phyloP scores from a whole-genome alignment of 169 alveolate genomes.

The Plasmodium billcollinsi region DNA sequence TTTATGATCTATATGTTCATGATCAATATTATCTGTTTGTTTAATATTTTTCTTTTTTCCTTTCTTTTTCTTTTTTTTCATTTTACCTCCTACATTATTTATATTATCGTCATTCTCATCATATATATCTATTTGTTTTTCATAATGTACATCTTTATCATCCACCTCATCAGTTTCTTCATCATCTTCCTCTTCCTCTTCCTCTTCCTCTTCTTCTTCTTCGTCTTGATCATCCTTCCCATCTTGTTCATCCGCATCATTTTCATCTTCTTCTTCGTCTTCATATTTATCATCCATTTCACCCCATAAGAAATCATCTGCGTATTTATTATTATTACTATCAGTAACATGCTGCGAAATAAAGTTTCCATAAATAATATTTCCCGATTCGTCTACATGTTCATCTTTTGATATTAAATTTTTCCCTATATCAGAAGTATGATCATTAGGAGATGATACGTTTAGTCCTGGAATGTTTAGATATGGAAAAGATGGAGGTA shows the following conservation, averaged over 20 bases:
- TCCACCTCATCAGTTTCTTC: slow-evolving; percentile 1
- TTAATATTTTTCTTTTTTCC: slow-evolving; percentile 49
- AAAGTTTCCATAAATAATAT: slow-evolving; percentile 80
- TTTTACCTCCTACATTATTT: slow-evolving; percentile 35
- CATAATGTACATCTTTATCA: slow-evolving; percentile 53
- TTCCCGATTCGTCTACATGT: slow-evolving; percentile 86
- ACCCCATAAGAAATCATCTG: slow-evolving; percentile 82
- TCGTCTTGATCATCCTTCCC: slow-evolving; percentile 8
- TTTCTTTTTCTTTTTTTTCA: slow-evolving; percentile 50
- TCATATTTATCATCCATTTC: slow-evolving; percentile 75
- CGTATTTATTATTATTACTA: slow-evolving; percentile 53
- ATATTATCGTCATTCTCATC: slow-evolving; percentile 3
- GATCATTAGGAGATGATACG: slow-evolving; percentile 90
- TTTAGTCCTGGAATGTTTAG: slow-evolving; percentile 97
- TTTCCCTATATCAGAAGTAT: neutral
- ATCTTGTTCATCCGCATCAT: slow-evolving; percentile 15
- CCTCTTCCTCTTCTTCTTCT: slow-evolving; percentile 38
- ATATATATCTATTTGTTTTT: slow-evolving; percentile 24
- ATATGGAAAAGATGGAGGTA: slow-evolving; percentile 99
- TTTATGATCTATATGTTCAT: slow-evolving; percentile 10
- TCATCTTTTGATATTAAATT: slow-evolving; percentile 77
- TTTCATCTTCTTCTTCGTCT: slow-evolving; percentile 62
- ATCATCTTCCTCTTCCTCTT: slow-evolving; percentile 59
- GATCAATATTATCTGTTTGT: slow-evolving; percentile 26
- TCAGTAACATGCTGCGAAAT: slow-evolving; percentile 72